These are phyloP conservation scores for Ceratobasidium sp. DNA, from an alignment of 1,284 basidiomycete species.

Conservation along the genomic window DNA sequence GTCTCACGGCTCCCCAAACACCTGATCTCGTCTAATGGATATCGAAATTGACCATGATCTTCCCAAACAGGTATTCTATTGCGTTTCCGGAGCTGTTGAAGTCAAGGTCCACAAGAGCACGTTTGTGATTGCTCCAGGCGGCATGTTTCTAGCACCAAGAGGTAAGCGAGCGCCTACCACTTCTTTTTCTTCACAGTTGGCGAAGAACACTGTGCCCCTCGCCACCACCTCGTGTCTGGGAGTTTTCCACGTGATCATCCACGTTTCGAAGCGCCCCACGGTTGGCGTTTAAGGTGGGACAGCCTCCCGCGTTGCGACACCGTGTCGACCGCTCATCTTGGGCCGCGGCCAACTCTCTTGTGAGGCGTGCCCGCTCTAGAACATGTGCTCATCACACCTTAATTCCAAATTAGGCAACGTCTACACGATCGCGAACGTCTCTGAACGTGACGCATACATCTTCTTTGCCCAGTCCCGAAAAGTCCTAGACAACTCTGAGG, in stretches of 20 bases:
- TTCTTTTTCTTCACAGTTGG: neutral
- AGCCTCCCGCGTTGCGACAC: too few relatives aligned
- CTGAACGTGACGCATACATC: constrained; percentile 77
- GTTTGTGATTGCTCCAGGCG: constrained; percentile 81
- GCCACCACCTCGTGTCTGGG: too few relatives aligned
- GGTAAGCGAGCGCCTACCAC: constrained; percentile 58
- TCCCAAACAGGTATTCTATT: constrained; percentile 78
- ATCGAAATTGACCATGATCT: neutral
- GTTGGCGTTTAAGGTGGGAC: too few relatives aligned
- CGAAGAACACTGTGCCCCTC: neutral
- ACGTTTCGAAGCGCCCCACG: too few relatives aligned
- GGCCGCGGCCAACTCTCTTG: too few relatives aligned
- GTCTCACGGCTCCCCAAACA: too few relatives aligned
- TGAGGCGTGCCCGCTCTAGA: neutral
- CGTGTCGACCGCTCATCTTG: too few relatives aligned
- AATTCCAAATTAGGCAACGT: constrained; percentile 70
- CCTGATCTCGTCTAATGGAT: too few relatives aligned
- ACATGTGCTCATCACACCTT: neutral
- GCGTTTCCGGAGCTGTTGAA: constrained; percentile 86
- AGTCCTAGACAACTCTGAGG: constrained; percentile 56
- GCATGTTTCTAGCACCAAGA: constrained; percentile 89
- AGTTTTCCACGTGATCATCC: too few relatives aligned
- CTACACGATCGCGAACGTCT: constrained; percentile 90
- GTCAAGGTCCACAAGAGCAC: constrained; percentile 82
- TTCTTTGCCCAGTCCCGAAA: constrained; percentile 95